phyloP scores from a whole-genome alignment of 164 flowering plant genomes.

The Santalum album region DNA sequence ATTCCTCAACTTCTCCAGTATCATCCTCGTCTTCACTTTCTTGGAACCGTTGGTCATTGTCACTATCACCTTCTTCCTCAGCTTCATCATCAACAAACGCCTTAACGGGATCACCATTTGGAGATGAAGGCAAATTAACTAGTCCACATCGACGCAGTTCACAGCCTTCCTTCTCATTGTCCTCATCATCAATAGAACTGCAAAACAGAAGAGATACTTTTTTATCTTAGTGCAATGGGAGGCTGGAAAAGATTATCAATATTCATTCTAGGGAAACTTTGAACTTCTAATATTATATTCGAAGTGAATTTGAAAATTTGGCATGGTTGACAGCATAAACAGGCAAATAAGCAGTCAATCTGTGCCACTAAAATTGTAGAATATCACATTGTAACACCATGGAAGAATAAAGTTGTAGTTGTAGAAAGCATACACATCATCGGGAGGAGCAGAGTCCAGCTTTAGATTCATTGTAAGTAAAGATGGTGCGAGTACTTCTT shows the following conservation, averaged over 20 bases:
- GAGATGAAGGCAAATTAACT: conserved; percentile 17
- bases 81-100: conserved; percentile 94
- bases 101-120: conserved; percentile 66
- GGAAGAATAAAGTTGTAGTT: not conserved
- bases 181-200: conserved; percentile 72
- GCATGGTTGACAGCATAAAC: not conserved
- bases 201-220: conserved; percentile 3
- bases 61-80: conserved; percentile 90
- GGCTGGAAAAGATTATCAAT: no score
- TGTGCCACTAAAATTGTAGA: not conserved
- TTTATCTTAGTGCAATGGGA: no score
- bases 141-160: conserved; percentile 29
- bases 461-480: conserved; percentile 54
- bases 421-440: conserved; percentile 39
- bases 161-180: conserved; percentile 63
- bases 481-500: conserved; percentile 60
- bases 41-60: conserved; percentile 47
- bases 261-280: no score
- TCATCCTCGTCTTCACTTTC: conserved; percentile 73
- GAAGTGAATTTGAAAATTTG: not conserved
- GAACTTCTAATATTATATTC: no score
- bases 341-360: not conserved
- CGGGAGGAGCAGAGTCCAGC: conserved; percentile 56
- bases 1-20: conserved; percentile 47
- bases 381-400: not conserved